Evolutionary conservation across 2,329 filamentous ascomycete species (phyloP), one percentile per base, ranked within the genome.

Genomic region (Ascocoryne sarcoides): DNA sequence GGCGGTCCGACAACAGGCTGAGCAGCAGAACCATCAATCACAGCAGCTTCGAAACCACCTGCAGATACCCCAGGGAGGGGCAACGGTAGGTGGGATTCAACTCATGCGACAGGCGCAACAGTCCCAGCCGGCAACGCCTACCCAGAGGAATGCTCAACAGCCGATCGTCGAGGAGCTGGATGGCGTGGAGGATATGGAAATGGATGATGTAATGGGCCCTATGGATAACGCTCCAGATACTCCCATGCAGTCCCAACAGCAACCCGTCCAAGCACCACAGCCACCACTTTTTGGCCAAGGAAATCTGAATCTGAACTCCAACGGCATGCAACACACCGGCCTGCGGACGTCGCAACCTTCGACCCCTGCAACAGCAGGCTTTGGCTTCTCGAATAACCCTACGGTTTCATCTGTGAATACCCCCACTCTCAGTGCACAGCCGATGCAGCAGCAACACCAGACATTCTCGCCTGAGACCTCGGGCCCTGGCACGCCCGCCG

Each of bases 371-470:
- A 73, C 85, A 18, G 76, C 82, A 34, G 79, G 73, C 53, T 87
- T 90, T 56, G 80, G 80, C 36, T 79, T 94, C 51, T 83, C 88
- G 60, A 87, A 94, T 61, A 95, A 95, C 61, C 90, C 90, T 12
- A 95, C 89, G 1, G 90, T 96, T 14, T 98, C 92, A 3, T 95
- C 89, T 3, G 90, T 95, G 40, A 96, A 95, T 62, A 96, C 90
- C 0, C 90, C 90, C 0, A 94, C 89, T 0, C 72, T 96, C 43
- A 84, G 83, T 44, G 86, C 86, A 1, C 82, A 88, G 49, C 68
- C 79, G 46, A 73, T 70, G 37, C 69, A 73, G 42, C 73, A 76
- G 31, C 73, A 69, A 44, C 72, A 75, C 30, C 73, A 69, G 26
- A 50, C 52, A 19, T 58, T 61, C 39, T 59, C 59, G 10, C 45